Percentiles rank a stretch among this genome's conserved stretches.
Evolutionary conservation across 1,284 basidiomycete species (phyloP).

Genomic region (Papiliotrema fonsecae): DNA sequence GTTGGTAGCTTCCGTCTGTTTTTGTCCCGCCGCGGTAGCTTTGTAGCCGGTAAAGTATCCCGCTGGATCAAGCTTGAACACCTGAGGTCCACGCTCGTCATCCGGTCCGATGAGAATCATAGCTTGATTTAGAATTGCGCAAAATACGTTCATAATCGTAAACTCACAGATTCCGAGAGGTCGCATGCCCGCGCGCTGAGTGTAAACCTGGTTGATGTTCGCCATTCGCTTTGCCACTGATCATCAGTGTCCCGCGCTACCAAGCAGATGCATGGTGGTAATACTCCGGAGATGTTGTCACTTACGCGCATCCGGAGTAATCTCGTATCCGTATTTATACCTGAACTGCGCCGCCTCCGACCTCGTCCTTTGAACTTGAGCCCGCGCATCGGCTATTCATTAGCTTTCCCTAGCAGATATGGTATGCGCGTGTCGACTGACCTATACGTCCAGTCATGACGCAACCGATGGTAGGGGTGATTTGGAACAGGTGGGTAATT

Average conservation of each 20-base stretch:
- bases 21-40: conserved; percentile 91
- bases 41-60: conserved; percentile 99
- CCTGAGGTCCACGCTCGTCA: conserved; percentile 80
- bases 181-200: conserved; percentile 94
- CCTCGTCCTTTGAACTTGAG: conserved; percentile 84
- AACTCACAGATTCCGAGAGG: conserved; percentile 86
- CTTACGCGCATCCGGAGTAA: conserved; percentile 78
- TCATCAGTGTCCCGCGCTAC: background rate
- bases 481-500: conserved; percentile 92
- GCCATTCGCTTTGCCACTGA: conserved; percentile 82
- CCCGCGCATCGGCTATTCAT: conserved; percentile 75
- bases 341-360: conserved; percentile 90
- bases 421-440: conserved; percentile 47
- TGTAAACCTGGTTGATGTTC: conserved; percentile 99
- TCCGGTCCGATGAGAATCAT: conserved; percentile 97
- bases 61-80: conserved; percentile 97
- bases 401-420: conserved; percentile 1
- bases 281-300: too few species aligned
- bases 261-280: background rate
- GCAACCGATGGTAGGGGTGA: conserved; percentile 94
- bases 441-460: conserved; percentile 95
- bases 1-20: conserved; percentile 98
- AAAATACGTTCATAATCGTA: background rate
- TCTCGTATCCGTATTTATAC: conserved; percentile 97
- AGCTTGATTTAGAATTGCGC: conserved; percentile 52